Percentiles rank a stretch among this genome's conserved stretches.
Evolutionary conservation across 306 rosid species (phyloP).

Genomic region (Gynostemma pentaphyllum): DNA sequence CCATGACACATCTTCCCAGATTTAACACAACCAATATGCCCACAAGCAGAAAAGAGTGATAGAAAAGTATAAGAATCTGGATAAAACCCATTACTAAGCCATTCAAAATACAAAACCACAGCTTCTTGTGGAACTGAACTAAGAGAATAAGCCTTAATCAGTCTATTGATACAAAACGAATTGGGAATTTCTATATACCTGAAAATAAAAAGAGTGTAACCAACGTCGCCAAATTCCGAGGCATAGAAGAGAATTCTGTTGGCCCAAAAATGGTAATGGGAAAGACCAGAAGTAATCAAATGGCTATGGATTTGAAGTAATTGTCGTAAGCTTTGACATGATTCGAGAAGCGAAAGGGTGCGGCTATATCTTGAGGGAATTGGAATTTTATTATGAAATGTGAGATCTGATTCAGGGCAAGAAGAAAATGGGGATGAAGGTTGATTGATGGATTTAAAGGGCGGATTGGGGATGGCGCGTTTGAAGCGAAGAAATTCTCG

Average conservation of each 20-base stretch:
- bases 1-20: slow-evolving; percentile 44
- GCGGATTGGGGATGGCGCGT: slow-evolving; percentile 16
- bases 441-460: slow-evolving; percentile 12
- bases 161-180: slow-evolving; percentile 44
- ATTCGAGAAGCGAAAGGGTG: slow-evolving; percentile 13
- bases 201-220: slow-evolving; percentile 32
- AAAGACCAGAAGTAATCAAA: slow-evolving; percentile 28
- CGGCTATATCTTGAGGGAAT: not conserved
- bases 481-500: slow-evolving; percentile 30
- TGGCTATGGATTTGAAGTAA: slow-evolving; percentile 52
- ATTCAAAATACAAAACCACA: slow-evolving; percentile 32
- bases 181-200: slow-evolving; percentile 21
- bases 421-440: slow-evolving; percentile 13
- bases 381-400: not conserved
- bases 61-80: slow-evolving; percentile 53
- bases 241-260: slow-evolving; percentile 48
- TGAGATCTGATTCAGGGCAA: not conserved
- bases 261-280: slow-evolving; percentile 38
- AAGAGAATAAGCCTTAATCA: slow-evolving; percentile 35
- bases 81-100: slow-evolving; percentile 23
- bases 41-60: slow-evolving; percentile 39
- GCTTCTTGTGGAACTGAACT: slow-evolving; percentile 27
- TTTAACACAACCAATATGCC: slow-evolving; percentile 28
- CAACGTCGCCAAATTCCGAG: slow-evolving; percentile 28
- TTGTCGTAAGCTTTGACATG: slow-evolving; percentile 20